phyloP scores from a whole-genome alignment of 192 early-diverging fungal genomes.

The Nowakowskiella sp. region DNA sequence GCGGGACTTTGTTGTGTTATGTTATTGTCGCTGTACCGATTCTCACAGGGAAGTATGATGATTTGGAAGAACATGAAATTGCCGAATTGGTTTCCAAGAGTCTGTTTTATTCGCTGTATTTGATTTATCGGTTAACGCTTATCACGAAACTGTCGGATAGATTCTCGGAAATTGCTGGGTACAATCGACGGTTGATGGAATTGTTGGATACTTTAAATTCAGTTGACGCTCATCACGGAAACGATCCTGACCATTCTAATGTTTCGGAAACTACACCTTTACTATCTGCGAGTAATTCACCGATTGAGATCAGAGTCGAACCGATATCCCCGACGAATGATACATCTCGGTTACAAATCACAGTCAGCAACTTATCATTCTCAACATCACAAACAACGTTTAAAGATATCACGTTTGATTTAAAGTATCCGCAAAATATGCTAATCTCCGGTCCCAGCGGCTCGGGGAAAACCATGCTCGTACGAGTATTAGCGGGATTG shows the following conservation, averaged over 20 bases:
- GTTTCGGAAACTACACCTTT: constrained; percentile 15
- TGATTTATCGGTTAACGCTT: constrained; percentile 66
- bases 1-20: constrained; percentile 74
- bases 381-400: constrained; percentile 24
- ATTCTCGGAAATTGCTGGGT: constrained; percentile 73
- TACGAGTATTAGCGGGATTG: constrained; percentile 68
- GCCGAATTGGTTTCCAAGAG: constrained; percentile 71
- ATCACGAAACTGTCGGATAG: constrained; percentile 61
- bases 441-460: constrained; percentile 73
- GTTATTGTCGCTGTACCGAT: constrained; percentile 75
- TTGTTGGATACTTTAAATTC: constrained; percentile 64
- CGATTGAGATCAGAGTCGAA: constrained; percentile 2
- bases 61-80: constrained; percentile 55
- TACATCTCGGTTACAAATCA: constrained; percentile 26
- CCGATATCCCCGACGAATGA: constrained; percentile 5
- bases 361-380: background rate
- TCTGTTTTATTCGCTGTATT: constrained; percentile 77
- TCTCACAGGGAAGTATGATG: constrained; percentile 71
- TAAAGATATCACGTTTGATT: constrained; percentile 33
- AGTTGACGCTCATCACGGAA: constrained; percentile 29
- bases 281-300: background rate
- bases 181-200: constrained; percentile 70
- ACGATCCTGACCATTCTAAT: constrained; percentile 25
- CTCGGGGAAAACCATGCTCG: constrained; percentile 73
- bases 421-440: constrained; percentile 49